A percentile compares a stretch with the other conserved stretches of the same genome.
These are phyloP conservation scores for Arachnopeziza araneosa DNA, from an alignment of 2,329 filamentous ascomycete species.

Conservation along the genomic window DNA sequence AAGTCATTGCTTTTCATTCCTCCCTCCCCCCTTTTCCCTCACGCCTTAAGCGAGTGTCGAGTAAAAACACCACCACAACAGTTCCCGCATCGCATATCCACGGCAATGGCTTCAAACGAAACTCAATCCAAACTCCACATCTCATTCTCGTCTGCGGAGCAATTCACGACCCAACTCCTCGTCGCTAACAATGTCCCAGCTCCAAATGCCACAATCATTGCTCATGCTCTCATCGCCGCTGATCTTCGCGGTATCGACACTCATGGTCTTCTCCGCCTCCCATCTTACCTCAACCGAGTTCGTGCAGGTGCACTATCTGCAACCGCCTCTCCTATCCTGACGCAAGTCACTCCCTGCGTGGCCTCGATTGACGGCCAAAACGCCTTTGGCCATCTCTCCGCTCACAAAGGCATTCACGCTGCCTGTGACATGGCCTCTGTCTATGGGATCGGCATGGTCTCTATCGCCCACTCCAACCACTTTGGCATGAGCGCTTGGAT, in stretches of 20 bases:
- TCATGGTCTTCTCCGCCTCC: constrained; percentile 72
- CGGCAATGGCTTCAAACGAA: background rate
- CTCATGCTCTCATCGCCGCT: constrained; percentile 64
- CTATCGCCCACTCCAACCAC: constrained; percentile 72
- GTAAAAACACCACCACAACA: background rate
- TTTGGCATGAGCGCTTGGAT: constrained; percentile 82
- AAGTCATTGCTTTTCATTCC: background rate
- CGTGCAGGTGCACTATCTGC: constrained; percentile 63
- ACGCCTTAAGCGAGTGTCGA: background rate
- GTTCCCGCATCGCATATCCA: background rate
- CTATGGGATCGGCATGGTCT: constrained; percentile 70
- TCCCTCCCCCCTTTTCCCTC: background rate
- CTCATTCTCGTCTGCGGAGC: background rate
- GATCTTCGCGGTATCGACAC: constrained; percentile 77
- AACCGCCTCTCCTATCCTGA: constrained; percentile 50
- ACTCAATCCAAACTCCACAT: background rate
- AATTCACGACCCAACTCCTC: constrained; percentile 43
- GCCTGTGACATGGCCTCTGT: constrained; percentile 61
- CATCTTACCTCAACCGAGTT: constrained; percentile 70
- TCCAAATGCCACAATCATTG: constrained; percentile 55
- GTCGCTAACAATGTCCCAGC: constrained; percentile 53
- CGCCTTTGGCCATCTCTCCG: constrained; percentile 70
- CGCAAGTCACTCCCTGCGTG: constrained; percentile 63
- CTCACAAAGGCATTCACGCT: constrained; percentile 57
- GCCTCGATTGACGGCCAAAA: constrained; percentile 60